phyloP scores from a whole-genome alignment of 306 rosid genomes.

The Dryas octopetala region DNA sequence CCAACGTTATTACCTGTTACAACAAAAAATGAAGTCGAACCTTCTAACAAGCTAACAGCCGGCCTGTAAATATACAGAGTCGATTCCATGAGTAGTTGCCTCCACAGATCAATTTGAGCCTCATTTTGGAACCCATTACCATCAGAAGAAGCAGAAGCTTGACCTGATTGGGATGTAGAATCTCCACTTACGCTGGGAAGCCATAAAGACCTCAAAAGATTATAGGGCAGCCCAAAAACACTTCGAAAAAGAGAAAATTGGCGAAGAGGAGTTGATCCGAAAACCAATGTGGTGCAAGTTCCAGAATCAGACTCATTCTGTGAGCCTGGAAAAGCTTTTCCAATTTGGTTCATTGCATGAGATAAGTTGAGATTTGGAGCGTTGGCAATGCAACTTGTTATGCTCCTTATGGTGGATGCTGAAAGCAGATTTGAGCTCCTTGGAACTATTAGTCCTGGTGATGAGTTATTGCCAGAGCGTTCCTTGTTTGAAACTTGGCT shows the following conservation, averaged over 20 bases:
- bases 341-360: conserved; percentile 2
- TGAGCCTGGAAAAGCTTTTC: neutral
- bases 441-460: neutral
- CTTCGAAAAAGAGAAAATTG: conserved; percentile 6
- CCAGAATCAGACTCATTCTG: conserved; percentile 1
- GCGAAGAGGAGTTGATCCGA: conserved; percentile 14
- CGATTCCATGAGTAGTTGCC: conserved; percentile 21
- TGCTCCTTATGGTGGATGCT: neutral
- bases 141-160: conserved; percentile 12
- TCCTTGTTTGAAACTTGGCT: conserved; percentile 7
- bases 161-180: neutral
- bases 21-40: conserved; percentile 5
- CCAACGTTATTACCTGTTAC: neutral
- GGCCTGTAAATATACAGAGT: conserved; percentile 19
- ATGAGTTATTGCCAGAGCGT: neutral
- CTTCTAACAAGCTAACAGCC: conserved; percentile 10
- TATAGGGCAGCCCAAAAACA: conserved; percentile 3
- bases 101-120: conserved; percentile 9
- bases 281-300: conserved; percentile 12
- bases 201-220: neutral
- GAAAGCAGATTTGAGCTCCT: neutral
- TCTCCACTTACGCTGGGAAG: neutral
- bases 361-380: neutral
- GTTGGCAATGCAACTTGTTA: conserved; percentile 9
- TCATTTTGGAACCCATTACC: conserved; percentile 5